Conservation (phyloP, 1,139 yeast genomes). For the Arxiozyma bovina region DNA sequence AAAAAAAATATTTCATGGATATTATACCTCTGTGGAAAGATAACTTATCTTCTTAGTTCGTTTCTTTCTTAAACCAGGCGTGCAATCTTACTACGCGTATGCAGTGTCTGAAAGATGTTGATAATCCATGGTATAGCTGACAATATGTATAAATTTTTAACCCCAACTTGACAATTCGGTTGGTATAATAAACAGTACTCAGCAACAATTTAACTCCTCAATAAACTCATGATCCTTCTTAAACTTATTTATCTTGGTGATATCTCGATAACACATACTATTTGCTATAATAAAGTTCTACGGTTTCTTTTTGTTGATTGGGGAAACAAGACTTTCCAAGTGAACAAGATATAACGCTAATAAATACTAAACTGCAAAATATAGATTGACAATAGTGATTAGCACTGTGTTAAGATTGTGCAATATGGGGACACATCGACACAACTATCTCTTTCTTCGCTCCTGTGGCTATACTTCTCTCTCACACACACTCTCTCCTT, state of each 20-base stretch:
- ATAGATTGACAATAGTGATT: neutral
- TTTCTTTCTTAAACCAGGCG: no score
- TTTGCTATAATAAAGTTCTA: conserved; percentile 4
- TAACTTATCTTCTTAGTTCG: no score
- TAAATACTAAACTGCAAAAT: no score
- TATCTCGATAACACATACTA: neutral
- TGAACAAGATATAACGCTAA: no score
- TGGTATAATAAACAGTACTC: neutral
- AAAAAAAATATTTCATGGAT: no score
- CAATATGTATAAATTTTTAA: no score
- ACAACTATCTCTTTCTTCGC: neutral
- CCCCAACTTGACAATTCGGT: neutral
- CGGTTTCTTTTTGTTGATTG: neutral
- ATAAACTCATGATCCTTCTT: neutral
- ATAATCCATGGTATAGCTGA: neutral
- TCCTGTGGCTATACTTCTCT: neutral
- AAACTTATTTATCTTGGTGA: neutral
- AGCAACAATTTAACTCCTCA: no score
- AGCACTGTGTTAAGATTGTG: neutral
- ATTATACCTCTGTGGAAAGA: no score
- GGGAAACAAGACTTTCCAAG: neutral
- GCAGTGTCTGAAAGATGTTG: no score
- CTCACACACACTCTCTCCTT: neutral
- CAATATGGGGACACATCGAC: no score
- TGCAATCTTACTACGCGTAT: no score